A percentile compares a stretch with the other conserved stretches of the same genome.
phyloP scores from a whole-genome alignment of 2,329 filamentous ascomycete genomes.

The Hypomyces perniciosus region DNA sequence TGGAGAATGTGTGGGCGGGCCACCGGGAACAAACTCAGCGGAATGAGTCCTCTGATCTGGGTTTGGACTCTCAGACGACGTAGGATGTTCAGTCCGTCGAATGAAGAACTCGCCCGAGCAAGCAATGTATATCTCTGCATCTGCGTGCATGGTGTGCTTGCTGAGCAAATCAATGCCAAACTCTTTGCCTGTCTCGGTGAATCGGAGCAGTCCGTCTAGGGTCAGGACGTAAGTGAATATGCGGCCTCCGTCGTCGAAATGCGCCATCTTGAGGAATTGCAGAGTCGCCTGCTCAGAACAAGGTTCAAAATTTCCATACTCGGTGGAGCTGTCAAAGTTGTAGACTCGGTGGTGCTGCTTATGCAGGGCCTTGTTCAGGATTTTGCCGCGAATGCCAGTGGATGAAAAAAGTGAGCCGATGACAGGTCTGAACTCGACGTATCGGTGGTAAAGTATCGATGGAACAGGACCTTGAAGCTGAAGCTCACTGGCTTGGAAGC shows the following conservation, averaged over 20 bases:
- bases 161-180: conserved; percentile 89
- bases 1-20: conserved; percentile 37
- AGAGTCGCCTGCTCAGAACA: conserved; percentile 66
- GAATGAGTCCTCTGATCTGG: conserved; percentile 47
- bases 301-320: conserved; percentile 61
- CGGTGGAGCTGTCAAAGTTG: conserved; percentile 73
- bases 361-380: conserved; percentile 80
- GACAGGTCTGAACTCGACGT: conserved; percentile 87
- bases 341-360: conserved; percentile 88
- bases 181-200: conserved; percentile 93
- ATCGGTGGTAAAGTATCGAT: conserved; percentile 76
- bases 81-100: conserved; percentile 53
- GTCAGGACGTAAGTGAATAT: conserved; percentile 91
- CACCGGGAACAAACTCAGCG: conserved; percentile 39
- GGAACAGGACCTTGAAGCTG: conserved; percentile 82
- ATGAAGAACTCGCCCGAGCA: conserved; percentile 93
- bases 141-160: conserved; percentile 96
- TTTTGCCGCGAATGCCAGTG: conserved; percentile 67
- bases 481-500: conserved; percentile 89
- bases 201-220: conserved; percentile 77
- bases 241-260: conserved; percentile 78
- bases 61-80: conserved; percentile 37
- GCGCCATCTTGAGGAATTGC: conserved; percentile 78
- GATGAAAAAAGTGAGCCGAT: conserved; percentile 83
- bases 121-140: conserved; percentile 85